Evolutionary conservation across 176 grass and related monocot genomes (phyloP), one percentile per base, ranked within the genome.

Genomic region (Canna indica): DNA sequence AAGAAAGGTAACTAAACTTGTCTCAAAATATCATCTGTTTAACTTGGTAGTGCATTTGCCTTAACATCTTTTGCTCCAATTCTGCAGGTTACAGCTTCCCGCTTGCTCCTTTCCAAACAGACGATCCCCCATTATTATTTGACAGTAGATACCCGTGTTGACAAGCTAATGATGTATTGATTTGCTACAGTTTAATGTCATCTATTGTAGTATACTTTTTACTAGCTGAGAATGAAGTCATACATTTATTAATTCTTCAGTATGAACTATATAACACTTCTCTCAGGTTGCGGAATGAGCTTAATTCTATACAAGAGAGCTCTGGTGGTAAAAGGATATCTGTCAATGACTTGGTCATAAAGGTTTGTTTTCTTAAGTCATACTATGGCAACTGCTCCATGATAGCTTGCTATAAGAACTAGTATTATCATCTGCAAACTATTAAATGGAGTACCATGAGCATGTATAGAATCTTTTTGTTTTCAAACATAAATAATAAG

Each of bases 41-140:
- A 34, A n/a, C 20, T 45, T 39, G 2, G 20, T 47, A 48, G 42
- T 47, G 3, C 12, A 24, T 3, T 20, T 64, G 42, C 16, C 2
- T 26, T 60, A 29, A 71, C 20, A 30, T 22, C 2, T 61, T 26
- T 26, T 26, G 59, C 13, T 35, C 13, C 20, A 36, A 33, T 5
- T 41, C 38, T 50, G 26, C 81, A 96, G 91, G 77, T 91, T 83
- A 96, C 93, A 0, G 93, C 88, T 7, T 81, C 85, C 39, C 83
- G 88, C 47, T 80, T 96, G 47, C 74, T 96, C 42, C 74, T 77
- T 48, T 96, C 93, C 27, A 96, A 96, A 64, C 86, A 90, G 61
- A 91, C 93, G 36, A 96, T 96, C 68, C 93, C 93, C 25, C 93
- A 96, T 80, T 96, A 96, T 75, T 96, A 96, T 76, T 80, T 96